Percentiles rank a stretch among this genome's conserved stretches.
phyloP scores from a whole-genome alignment of 108 stramenopile genomes.

The Cyclostephanos tholiformis region DNA sequence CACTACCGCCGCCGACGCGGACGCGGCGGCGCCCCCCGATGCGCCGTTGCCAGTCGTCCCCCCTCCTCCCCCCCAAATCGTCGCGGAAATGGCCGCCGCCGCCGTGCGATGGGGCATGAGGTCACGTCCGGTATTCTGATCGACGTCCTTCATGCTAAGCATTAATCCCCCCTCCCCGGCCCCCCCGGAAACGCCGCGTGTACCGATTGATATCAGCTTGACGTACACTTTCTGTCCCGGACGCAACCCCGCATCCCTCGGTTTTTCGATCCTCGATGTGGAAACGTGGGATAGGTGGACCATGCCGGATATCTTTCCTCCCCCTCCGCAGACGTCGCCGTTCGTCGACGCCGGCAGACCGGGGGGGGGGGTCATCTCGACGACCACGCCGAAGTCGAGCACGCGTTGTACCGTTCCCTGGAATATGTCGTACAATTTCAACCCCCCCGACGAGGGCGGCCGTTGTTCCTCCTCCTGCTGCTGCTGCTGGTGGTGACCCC shows the following conservation, averaged over 20 bases:
- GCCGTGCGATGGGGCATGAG: constrained; percentile 84
- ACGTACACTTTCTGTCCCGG: constrained; percentile 82
- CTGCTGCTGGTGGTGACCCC: constrained; percentile 25
- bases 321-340: not conserved
- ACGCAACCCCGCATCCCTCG: constrained; percentile 66
- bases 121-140: constrained; percentile 90
- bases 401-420: constrained; percentile 81
- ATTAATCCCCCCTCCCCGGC: constrained; percentile 64
- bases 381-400: constrained; percentile 92
- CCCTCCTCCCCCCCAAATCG: not conserved
- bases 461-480: too few relatives aligned
- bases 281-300: constrained; percentile 88
- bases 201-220: constrained; percentile 87
- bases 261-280: constrained; percentile 49
- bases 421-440: constrained; percentile 84
- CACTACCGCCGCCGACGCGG: constrained; percentile 64
- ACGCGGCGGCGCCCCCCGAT: constrained; percentile 17
- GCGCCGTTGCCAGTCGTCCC: constrained; percentile 15
- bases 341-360: not conserved
- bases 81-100: constrained; percentile 23
- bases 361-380: constrained; percentile 59
- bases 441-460: too few relatives aligned
- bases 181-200: constrained; percentile 35
- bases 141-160: constrained; percentile 93
- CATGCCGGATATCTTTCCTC: constrained; percentile 72